A percentile compares a stretch with the other conserved stretches of the same genome.
Evolutionary conservation across 257 asterid genomes (phyloP).

Genomic region (Solanum rostratum): DNA sequence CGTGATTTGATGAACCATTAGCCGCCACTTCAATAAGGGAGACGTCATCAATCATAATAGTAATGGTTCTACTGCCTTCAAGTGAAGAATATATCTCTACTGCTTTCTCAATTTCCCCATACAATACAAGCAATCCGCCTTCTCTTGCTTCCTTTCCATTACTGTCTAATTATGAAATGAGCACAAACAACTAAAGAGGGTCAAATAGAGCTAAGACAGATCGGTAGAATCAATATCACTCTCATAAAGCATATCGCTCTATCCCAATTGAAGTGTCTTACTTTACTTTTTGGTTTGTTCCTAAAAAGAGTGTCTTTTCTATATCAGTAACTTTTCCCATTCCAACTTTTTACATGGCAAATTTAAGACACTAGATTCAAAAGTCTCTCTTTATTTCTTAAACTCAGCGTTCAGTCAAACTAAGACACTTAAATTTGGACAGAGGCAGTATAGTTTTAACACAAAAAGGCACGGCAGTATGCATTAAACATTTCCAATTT

Average conservation of each 20-base stretch:
- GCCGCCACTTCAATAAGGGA: constrained; percentile 87
- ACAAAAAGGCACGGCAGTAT: background rate
- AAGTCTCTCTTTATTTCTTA: background rate
- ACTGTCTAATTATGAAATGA: constrained; percentile 23
- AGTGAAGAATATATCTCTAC: constrained; percentile 38
- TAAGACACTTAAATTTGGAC: background rate
- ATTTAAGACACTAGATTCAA: background rate
- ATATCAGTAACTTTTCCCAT: background rate
- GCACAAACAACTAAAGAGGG: background rate
- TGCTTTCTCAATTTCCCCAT: constrained; percentile 67
- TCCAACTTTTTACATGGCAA: background rate
- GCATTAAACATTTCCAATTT: background rate
- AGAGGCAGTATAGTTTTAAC: background rate
- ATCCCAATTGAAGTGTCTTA: background rate
- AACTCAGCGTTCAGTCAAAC: background rate
- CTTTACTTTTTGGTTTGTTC: background rate
- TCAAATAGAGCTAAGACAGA: background rate
- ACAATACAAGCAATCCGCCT: constrained; percentile 39
- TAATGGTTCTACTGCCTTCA: constrained; percentile 25
- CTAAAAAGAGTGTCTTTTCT: background rate
- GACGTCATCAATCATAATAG: constrained; percentile 65
- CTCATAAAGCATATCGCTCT: background rate
- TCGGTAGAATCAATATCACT: background rate
- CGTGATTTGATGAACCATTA: constrained; percentile 50
- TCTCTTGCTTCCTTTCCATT: constrained; percentile 27